Base-by-base conservation (phyloP, 78 protist genomes). In the Polysphondylium violaceum region DNA sequence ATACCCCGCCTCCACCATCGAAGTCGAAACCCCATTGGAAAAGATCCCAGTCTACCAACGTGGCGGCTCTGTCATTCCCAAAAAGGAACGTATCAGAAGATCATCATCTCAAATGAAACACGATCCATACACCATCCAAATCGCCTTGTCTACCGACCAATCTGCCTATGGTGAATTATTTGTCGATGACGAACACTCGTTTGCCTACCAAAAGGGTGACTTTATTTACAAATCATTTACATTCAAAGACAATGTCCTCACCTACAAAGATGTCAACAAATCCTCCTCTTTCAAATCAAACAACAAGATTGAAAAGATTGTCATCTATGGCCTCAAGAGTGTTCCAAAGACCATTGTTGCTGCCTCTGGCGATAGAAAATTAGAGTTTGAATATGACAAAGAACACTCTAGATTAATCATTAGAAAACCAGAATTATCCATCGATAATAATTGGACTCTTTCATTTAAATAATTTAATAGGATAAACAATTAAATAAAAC, bases 81-180 rank as follows among this genome's bases (percentile, higher is more conserved):
- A 81, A 58, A 51, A 83, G 61, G 95, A 95, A 83, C 86, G 99
- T 29, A 50, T 85, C 9, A 87, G 99, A 35, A 93, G 99, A 50
- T 7, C 92, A 21, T 23, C 95, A 5, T 4, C 31, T 11, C 86
- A 44, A 55, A 96, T 95, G 98, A 51, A 0, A n/a, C 9, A 29
- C 38, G 99, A 98, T 63, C 99, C 99, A 31, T 90, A 59, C 91
- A 98, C 99, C 2, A 88, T 98, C 31, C 35, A 60, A 17, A 90
- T 97, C 3, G 95, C 97, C 0, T 88, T 95, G 21, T 5, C 44
- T 11, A 69, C 8, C 6, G 64, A 71, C 51, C 47, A 77, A 59
- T 14, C 7, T 1, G 98, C 98, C 7, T 2, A 2, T 6, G 98
- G 99, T 31, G 36, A 41, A 40, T 61, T 97, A 38, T 98, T 95